Evolutionary conservation across 2,329 filamentous ascomycete genomes (phyloP).

Genomic region (Exutisphaerella laricina): DNA sequence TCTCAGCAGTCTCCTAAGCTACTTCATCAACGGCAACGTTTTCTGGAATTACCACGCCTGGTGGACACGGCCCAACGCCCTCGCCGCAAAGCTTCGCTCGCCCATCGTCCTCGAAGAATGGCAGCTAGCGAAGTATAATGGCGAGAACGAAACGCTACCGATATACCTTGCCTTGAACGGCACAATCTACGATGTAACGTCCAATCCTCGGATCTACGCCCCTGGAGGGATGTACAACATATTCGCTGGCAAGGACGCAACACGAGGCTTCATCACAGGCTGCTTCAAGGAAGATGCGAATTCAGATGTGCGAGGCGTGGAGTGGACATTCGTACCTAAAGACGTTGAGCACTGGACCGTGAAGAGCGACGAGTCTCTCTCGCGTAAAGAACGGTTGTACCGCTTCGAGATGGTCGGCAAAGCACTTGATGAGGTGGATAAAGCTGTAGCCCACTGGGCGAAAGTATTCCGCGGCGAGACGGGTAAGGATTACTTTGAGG

Average conservation of each 20-base stretch:
- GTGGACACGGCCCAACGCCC: conserved; percentile 52
- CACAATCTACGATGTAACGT: conserved; percentile 77
- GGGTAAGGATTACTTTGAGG: conserved; percentile 72
- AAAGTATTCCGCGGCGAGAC: conserved; percentile 62
- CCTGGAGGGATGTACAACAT: conserved; percentile 79
- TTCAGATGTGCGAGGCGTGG: conserved; percentile 77
- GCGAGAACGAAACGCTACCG: conserved; percentile 65
- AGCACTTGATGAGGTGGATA: conserved; percentile 60
- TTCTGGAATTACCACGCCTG: conserved; percentile 63
- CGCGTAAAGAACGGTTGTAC: conserved; percentile 26
- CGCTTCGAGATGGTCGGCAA: conserved; percentile 59
- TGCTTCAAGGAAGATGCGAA: conserved; percentile 85
- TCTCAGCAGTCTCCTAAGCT: conserved; percentile 34
- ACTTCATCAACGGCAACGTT: conserved; percentile 42
- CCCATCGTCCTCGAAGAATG: conserved; percentile 67
- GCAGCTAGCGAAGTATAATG: conserved; percentile 71
- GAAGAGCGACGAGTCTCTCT: conserved; percentile 21
- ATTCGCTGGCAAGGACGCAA: conserved; percentile 82
- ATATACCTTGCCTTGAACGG: conserved; percentile 89
- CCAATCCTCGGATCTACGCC: conserved; percentile 48
- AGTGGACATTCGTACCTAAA: conserved; percentile 72
- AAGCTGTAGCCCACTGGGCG: conserved; percentile 73
- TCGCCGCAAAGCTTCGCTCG: conserved; percentile 31
- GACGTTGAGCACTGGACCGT: conserved; percentile 38
- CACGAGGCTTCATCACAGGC: conserved; percentile 83